Evolutionary conservation across 805 yeast species (phyloP).

Genomic region (Candida germanica): DNA sequence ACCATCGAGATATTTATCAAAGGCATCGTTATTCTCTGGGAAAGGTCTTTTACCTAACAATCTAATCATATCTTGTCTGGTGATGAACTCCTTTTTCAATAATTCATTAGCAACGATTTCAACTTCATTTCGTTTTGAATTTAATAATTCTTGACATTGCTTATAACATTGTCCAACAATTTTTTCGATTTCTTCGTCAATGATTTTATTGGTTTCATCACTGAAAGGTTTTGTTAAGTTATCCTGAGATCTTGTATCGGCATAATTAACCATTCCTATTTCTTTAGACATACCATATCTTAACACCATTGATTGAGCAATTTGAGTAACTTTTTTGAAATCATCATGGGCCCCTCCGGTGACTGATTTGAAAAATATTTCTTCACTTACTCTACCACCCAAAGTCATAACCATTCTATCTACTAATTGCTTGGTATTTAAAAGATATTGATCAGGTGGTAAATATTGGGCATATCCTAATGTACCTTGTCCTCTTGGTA

Average conservation of each 20-base stretch:
- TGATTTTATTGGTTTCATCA: constrained; percentile 67
- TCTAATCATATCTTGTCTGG: constrained; percentile 77
- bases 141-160: constrained; percentile 55
- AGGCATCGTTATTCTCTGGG: constrained; percentile 79
- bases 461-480: constrained; percentile 94
- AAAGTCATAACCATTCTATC: constrained; percentile 93
- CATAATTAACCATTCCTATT: constrained; percentile 65
- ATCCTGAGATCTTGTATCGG: constrained; percentile 46
- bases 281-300: constrained; percentile 83
- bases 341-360: constrained; percentile 93
- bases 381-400: constrained; percentile 92
- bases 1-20: constrained; percentile 76
- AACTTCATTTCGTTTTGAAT: constrained; percentile 58
- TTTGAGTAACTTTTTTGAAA: constrained; percentile 83
- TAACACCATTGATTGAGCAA: constrained; percentile 88
- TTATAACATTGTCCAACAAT: constrained; percentile 64
- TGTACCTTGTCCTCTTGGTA: constrained; percentile 94
- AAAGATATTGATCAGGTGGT: constrained; percentile 83
- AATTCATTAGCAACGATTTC: constrained; percentile 73
- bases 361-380: constrained; percentile 79
- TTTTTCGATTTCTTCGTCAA: constrained; percentile 67
- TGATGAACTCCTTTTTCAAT: constrained; percentile 69
- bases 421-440: constrained; percentile 68
- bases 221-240: constrained; percentile 73
- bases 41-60: constrained; percentile 76